These are phyloP conservation scores for Chlamydomonas incerta DNA, from an alignment of 139 green algal genomes.

Conservation along the genomic window DNA sequence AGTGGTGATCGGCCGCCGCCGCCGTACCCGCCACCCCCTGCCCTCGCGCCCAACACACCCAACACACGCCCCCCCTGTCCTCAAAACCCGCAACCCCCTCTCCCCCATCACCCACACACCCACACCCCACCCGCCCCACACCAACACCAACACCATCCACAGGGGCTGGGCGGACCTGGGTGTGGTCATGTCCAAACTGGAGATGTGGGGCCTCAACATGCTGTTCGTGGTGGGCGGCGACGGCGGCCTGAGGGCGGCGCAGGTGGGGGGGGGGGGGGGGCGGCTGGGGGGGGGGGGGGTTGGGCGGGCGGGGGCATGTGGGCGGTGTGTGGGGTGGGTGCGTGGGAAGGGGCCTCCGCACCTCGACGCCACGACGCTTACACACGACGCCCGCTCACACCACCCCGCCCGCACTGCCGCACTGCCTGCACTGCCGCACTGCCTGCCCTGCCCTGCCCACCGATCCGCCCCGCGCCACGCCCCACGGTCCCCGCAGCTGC, in stretches of 20 bases:
- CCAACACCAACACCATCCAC: neutral
- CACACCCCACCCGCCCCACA: neutral
- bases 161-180: slow-evolving; percentile 23
- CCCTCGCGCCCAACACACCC: no score
- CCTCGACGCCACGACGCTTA: no score
- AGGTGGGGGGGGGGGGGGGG: neutral
- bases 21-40: no score
- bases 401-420: no score
- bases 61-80: no score
- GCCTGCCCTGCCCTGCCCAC: neutral
- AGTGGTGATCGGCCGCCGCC: no score
- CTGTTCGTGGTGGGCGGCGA: slow-evolving; percentile 89
- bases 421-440: no score
- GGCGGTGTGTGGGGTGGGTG: neutral
- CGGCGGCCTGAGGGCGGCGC: slow-evolving; percentile 43
- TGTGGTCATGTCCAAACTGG: slow-evolving; percentile 37
- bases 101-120: neutral
- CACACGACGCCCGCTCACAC: no score
- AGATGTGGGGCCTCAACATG: slow-evolving; percentile 86
- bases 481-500: no score
- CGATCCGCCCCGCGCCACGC: no score
- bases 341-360: neutral
- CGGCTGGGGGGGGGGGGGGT: neutral
- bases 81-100: no score
- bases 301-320: neutral